Evolutionary conservation across 2,329 filamentous ascomycete species (phyloP), one percentile per base, ranked within the genome.

Genomic region (Neocucurbitaria cava): DNA sequence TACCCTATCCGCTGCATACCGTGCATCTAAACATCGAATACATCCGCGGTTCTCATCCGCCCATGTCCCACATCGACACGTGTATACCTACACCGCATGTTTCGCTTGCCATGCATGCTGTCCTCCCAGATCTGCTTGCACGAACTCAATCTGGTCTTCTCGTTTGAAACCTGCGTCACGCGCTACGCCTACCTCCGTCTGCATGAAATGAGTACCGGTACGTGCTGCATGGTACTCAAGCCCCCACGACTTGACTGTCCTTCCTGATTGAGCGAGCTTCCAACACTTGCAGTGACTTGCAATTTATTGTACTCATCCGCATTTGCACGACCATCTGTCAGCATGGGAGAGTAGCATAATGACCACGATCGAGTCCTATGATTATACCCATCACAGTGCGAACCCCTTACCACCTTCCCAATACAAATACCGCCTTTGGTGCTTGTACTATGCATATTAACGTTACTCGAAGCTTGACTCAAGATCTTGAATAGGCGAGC

Each of bases 21-120:
- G 38, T 38, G 33, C 46, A 36, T 42, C 38, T 39, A 13, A 47
- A 21, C 11, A 30, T n/a, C 30, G 38, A 44, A 31, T 31, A 44
- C 28, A 18, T 39, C 36, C 45, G 39, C 28, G 23, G 46, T 18
- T 51, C 13, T 31, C 30, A 28, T 39, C 40, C 44, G 47, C 40
- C 44, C 50, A 47, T 56, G 59, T 58, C 55, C 59, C 52, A 63
- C 60, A 28, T 56, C 55, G 52, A 68, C 65, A 69, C 62, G 62
- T 67, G 60, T 67, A 57, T 53, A 49, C 47, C 39, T 40, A 62
- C 62, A 68, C 61, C 68, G 66, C 56, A 65, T 56, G 36, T 66
- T 64, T 36, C 24, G 24, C 31, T 52, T 10, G 47, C n/a, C 28
- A 42, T 43, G 44, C 50, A 47, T 24, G 21, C n/a, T 21, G 44